Percentiles rank a stretch among this genome's conserved stretches.
Conservation (phyloP, 192 early-diverging fungal species). For the Chytriomyces sp. region DNA sequence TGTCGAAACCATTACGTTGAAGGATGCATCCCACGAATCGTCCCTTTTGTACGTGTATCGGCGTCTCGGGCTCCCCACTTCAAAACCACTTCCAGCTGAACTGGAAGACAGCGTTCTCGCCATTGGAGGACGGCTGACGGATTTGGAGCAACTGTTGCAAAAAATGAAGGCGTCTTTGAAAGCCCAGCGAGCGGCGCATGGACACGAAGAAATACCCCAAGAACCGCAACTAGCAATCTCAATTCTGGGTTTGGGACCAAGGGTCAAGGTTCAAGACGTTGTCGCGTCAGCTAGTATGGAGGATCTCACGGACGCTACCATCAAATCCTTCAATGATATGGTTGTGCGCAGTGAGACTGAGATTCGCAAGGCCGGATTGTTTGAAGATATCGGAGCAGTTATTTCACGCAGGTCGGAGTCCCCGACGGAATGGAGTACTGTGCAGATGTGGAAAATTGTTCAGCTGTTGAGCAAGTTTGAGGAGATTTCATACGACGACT, state of each 20-base stretch:
- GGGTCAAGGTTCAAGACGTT: not conserved
- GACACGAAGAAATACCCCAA: not conserved
- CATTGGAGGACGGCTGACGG: conserved; percentile 89
- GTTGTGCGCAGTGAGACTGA: conserved; percentile 79
- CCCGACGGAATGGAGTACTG: conserved; percentile 75
- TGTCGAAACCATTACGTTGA: conserved; percentile 69
- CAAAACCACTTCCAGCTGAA: conserved; percentile 21
- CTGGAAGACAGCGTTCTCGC: conserved; percentile 59
- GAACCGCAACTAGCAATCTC: not conserved
- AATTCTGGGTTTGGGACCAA: not conserved
- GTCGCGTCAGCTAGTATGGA: not conserved
- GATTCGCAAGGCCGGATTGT: conserved; percentile 85
- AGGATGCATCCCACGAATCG: conserved; percentile 72
- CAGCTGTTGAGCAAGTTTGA: conserved; percentile 67
- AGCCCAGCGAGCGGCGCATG: not conserved
- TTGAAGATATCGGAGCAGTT: conserved; percentile 52
- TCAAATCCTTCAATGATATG: conserved; percentile 84
- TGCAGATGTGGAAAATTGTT: conserved; percentile 92
- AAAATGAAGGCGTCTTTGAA: conserved; percentile 74
- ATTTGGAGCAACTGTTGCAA: conserved; percentile 86
- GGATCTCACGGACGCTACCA: conserved; percentile 21
- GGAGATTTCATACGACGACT: conserved; percentile 80
- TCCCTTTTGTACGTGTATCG: conserved; percentile 66
- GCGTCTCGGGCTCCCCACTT: conserved; percentile 44
- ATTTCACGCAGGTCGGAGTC: conserved; percentile 10